Conservation (phyloP, 2,329 filamentous ascomycete genomes). For the Epichloe gansuensis region DNA sequence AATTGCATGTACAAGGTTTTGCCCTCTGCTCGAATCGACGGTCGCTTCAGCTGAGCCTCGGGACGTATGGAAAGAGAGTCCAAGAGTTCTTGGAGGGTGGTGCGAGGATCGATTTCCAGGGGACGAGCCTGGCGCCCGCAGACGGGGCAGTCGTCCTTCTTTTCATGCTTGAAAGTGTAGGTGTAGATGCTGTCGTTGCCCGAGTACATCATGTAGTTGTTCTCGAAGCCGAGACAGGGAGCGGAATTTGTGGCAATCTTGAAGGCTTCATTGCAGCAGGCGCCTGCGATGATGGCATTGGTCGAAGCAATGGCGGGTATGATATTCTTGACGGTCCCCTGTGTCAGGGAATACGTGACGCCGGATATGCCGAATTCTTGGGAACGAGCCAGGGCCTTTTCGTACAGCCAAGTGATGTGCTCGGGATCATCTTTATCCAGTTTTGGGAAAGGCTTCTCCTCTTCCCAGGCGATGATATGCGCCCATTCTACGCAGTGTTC, state of each 20-base stretch:
- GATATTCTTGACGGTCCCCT: constrained; percentile 98
- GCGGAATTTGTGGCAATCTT: constrained; percentile 81
- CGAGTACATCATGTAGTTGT: constrained; percentile 99
- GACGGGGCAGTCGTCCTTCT: constrained; percentile 88
- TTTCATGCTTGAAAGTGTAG: constrained; percentile 90
- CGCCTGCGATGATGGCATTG: constrained; percentile 90
- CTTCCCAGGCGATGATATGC: constrained; percentile 94
- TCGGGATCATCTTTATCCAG: constrained; percentile 94
- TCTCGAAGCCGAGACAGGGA: constrained; percentile 62
- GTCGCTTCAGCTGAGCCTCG: constrained; percentile 88
- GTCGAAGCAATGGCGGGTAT: constrained; percentile 97
- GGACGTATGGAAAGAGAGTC: constrained; percentile 72
- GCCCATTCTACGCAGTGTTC: constrained; percentile 99
- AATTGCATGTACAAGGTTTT: constrained; percentile 86
- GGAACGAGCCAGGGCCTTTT: constrained; percentile 69
- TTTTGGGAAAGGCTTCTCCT: constrained; percentile 65
- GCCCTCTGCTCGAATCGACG: constrained; percentile 64
- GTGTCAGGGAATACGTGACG: constrained; percentile 89
- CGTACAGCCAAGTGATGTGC: constrained; percentile 93
- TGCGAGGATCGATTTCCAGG: constrained; percentile 54
- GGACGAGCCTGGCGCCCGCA: constrained; percentile 75
- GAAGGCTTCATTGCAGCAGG: constrained; percentile 92
- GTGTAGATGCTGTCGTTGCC: constrained; percentile 94
- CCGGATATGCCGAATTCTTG: constrained; percentile 81
- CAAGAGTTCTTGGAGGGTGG: constrained; percentile 71